phyloP scores from a whole-genome alignment of 1,139 yeast species.

The Magnusiomyces suaveolens region DNA sequence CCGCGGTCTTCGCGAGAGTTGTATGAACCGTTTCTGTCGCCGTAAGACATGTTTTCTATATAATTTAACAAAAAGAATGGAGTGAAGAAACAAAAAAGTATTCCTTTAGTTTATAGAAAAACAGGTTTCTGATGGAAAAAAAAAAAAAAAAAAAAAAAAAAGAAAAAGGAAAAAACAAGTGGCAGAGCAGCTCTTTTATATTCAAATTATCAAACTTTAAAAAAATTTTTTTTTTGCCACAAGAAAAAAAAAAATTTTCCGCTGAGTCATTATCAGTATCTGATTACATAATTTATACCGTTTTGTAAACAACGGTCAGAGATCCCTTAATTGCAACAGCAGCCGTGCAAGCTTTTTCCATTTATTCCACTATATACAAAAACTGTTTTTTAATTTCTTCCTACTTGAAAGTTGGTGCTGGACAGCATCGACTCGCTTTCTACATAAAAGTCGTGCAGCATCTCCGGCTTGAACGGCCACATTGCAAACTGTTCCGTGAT shows the following conservation, averaged over 20 bases:
- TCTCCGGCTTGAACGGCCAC: constrained; percentile 86
- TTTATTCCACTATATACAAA: constrained; percentile 42
- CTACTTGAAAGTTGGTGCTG: background rate
- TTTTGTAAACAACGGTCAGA: no score
- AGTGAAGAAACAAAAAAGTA: background rate
- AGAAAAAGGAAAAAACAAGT: background rate
- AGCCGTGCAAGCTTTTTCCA: constrained; percentile 45
- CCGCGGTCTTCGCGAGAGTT: constrained; percentile 21
- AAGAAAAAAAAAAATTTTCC: background rate
- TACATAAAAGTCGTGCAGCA: constrained; percentile 36
- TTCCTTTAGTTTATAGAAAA: no score
- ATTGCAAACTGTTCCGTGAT: constrained; percentile 45
- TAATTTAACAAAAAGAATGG: no score
- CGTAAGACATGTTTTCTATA: constrained; percentile 22
- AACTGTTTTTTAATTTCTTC: background rate
- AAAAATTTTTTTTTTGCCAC: no score
- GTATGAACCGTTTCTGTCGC: constrained; percentile 34
- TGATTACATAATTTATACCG: background rate
- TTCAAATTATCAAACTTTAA: background rate
- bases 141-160: no score
- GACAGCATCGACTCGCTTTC: constrained; percentile 16
- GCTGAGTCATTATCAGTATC: background rate
- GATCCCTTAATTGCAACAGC: no score
- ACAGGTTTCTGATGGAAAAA: no score
- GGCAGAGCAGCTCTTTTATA: background rate